A percentile compares a stretch with the other conserved stretches of the same genome.
These are phyloP conservation scores for Lasiosphaeriaceae sp. DNA, from an alignment of 495 filamentous ascomycete genomes.

Conservation along the genomic window DNA sequence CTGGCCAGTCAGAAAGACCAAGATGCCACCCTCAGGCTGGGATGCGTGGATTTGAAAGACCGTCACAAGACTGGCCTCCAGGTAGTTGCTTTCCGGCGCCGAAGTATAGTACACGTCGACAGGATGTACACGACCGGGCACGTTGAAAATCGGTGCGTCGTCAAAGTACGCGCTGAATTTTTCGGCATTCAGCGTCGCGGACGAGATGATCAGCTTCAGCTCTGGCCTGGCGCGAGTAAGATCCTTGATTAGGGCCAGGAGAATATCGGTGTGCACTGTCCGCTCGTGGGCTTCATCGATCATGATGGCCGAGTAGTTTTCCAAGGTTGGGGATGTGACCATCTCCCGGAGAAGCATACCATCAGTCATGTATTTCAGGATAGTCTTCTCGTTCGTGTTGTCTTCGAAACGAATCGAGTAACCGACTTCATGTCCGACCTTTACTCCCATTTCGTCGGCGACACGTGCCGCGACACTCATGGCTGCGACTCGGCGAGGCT, in stretches of 20 bases:
- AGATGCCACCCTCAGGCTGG: constrained; percentile 80
- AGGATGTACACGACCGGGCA: constrained; percentile 85
- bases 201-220: constrained; percentile 87
- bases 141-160: constrained; percentile 92
- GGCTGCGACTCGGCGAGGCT: constrained; percentile 93
- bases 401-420: constrained; percentile 97
- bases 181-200: constrained; percentile 91
- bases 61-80: constrained; percentile 87
- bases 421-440: constrained; percentile 87
- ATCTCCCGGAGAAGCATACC: constrained; percentile 94
- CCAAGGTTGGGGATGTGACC: constrained; percentile 81
- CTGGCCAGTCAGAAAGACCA: constrained; percentile 87
- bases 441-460: constrained; percentile 89
- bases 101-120: constrained; percentile 92
- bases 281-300: constrained; percentile 95
- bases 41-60: constrained; percentile 95
- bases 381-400: constrained; percentile 85
- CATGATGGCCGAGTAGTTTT: constrained; percentile 86
- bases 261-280: constrained; percentile 86
- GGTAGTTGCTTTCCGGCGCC: constrained; percentile 90
- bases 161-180: constrained; percentile 94
- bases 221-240: constrained; percentile 82
- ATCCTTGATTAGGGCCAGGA: constrained; percentile 89
- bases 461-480: constrained; percentile 96
- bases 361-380: constrained; percentile 97